These are phyloP conservation scores for Chrysanthemum lavandulifolium DNA, from an alignment of 129 eudicot genomes.

Conservation along the genomic window DNA sequence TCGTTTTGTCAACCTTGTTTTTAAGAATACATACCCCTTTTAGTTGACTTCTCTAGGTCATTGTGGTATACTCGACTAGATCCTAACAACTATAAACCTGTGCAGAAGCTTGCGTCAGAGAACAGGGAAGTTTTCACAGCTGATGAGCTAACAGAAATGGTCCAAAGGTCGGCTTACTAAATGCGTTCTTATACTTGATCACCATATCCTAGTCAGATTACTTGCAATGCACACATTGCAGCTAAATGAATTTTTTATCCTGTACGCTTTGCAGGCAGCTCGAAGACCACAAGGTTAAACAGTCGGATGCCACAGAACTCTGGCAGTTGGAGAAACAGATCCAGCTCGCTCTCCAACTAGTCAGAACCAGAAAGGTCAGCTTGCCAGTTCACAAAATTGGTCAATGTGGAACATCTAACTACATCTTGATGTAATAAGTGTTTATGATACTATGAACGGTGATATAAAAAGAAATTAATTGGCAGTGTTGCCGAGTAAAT, in stretches of 20 bases:
- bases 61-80: conserved; percentile 6
- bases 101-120: conserved; percentile 31
- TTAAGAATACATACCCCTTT: not conserved
- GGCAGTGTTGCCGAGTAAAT: not conserved
- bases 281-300: conserved; percentile 24
- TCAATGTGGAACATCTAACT: not conserved
- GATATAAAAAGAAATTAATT: too few species aligned
- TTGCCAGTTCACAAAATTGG: not conserved
- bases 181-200: not conserved
- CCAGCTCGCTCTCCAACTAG: conserved; percentile 14
- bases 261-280: conserved; percentile 25
- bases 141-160: conserved; percentile 16
- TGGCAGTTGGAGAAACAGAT: conserved; percentile 26
- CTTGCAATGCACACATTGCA: not conserved
- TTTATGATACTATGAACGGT: too few species aligned
- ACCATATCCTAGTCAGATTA: not conserved
- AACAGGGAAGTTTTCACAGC: conserved; percentile 9
- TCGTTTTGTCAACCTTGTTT: too few species aligned
- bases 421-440: too few species aligned
- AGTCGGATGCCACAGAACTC: conserved; percentile 24
- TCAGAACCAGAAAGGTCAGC: conserved; percentile 24
- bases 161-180: conserved; percentile 17
- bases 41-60: not conserved
- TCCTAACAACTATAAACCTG: not conserved
- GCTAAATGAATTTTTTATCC: not conserved